Evolutionary conservation across 176 grass and related monocot genomes (phyloP).

Genomic region (Oryza officinalis): DNA sequence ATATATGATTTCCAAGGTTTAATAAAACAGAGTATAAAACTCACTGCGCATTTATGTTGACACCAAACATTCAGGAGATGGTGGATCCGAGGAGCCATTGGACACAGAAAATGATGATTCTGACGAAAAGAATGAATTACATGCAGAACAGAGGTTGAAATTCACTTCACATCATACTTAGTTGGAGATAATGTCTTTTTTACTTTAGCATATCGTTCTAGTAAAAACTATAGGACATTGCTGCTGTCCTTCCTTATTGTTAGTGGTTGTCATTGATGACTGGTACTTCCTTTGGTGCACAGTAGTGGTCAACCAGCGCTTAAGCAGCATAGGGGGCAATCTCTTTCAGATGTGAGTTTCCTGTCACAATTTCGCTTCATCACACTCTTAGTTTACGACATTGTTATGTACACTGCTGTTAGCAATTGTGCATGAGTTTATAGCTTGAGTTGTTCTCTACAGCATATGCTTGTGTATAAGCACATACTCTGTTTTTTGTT

Average conservation of each 20-base stretch:
- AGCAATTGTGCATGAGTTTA: conserved; percentile 15
- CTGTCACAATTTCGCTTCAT: not conserved
- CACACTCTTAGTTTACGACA: not conserved
- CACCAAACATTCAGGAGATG: conserved; percentile 55
- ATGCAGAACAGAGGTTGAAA: conserved; percentile 48
- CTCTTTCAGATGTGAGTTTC: conserved; percentile 57
- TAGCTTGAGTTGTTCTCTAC: conserved; percentile 6
- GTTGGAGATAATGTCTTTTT: conserved; percentile 35
- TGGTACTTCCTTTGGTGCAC: conserved; percentile 38
- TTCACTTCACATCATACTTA: conserved; percentile 43
- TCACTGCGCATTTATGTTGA: conserved; percentile 54
- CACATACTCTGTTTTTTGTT: not conserved
- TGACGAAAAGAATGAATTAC: conserved; percentile 52
- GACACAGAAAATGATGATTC: conserved; percentile 56
- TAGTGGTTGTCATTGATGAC: conserved; percentile 27
- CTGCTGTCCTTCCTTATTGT: conserved; percentile 21
- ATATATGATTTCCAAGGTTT: conserved; percentile 28
- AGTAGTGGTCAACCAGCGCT: conserved; percentile 45
- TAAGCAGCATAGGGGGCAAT: conserved; percentile 41
- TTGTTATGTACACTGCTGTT: not conserved
- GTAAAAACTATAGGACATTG: not conserved
- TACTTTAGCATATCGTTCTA: conserved; percentile 7
- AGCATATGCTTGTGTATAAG: conserved; percentile 14
- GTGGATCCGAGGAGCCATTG: conserved; percentile 54
- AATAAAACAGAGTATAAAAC: conserved; percentile 24